Percentiles rank a stretch among this genome's conserved stretches.
Conservation (phyloP, 257 asterid genomes). For the Forsythia viridissima region DNA sequence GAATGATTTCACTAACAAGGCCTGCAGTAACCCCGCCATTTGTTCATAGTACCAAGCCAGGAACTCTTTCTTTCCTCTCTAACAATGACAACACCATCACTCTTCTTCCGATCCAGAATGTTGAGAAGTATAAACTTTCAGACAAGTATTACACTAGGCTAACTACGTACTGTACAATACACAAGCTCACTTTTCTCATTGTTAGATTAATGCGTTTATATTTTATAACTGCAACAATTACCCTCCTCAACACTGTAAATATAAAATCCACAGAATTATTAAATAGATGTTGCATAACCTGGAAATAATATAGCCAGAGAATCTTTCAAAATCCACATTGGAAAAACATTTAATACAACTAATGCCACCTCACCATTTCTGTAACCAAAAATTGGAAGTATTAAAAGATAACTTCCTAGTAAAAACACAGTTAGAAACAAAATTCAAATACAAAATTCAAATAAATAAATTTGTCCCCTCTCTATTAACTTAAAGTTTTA, state of each 20-base stretch:
- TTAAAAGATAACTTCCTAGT: not conserved
- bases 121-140: not conserved
- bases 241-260: not conserved
- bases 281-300: not conserved
- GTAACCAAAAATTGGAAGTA: not conserved
- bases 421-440: not conserved
- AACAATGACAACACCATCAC: not conserved
- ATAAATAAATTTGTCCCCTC: not conserved
- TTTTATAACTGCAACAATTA: not conserved
- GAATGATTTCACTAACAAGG: slow-evolving; percentile 7
- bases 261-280: not conserved
- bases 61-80: not conserved
- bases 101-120: not conserved
- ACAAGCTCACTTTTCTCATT: not conserved
- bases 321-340: not conserved
- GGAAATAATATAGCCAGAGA: not conserved
- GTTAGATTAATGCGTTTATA: not conserved
- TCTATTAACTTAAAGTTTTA: not conserved
- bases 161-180: not conserved
- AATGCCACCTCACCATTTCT: not conserved
- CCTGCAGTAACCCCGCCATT: slow-evolving; percentile 4
- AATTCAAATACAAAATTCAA: not conserved
- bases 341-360: not conserved
- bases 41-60: not conserved
- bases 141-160: not conserved